Evolutionary conservation across 805 yeast species (phyloP).

Genomic region (Yarrowia osloensis): DNA sequence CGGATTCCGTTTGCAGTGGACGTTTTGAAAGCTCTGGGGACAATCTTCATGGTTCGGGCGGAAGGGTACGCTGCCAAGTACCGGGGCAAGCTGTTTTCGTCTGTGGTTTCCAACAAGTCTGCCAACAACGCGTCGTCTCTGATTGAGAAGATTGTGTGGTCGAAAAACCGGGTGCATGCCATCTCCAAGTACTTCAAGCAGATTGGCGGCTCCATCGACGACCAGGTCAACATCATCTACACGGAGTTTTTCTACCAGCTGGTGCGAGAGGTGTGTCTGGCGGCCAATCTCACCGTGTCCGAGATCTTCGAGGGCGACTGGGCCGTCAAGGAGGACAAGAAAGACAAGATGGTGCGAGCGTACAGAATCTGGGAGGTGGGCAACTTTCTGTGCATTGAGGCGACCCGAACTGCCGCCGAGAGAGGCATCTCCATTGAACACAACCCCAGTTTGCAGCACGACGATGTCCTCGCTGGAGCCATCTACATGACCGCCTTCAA

Average conservation of each 20-base stretch:
- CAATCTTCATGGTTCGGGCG: slow-evolving; percentile 2
- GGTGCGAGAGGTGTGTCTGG: slow-evolving; percentile 20
- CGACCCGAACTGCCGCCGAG: slow-evolving; percentile 9
- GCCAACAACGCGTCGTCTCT: background rate
- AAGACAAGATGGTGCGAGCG: slow-evolving; percentile 22
- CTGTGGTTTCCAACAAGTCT: background rate
- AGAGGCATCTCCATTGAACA: slow-evolving; percentile 1
- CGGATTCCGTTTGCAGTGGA: slow-evolving; percentile 20
- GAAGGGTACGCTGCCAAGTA: slow-evolving; percentile 12
- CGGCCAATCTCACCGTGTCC: slow-evolving; percentile 1
- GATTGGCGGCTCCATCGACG: slow-evolving; percentile 6
- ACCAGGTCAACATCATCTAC: slow-evolving; percentile 24
- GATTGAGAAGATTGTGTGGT: slow-evolving; percentile 1
- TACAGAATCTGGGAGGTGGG: slow-evolving; percentile 27
- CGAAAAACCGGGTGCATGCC: background rate
- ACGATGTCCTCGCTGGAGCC: background rate
- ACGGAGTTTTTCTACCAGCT: slow-evolving; percentile 23
- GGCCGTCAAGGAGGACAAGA: slow-evolving; percentile 21
- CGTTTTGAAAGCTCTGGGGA: slow-evolving; percentile 21
- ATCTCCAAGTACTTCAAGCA: slow-evolving; percentile 5
- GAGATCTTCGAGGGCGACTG: slow-evolving; percentile 21
- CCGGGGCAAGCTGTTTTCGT: slow-evolving; percentile 15
- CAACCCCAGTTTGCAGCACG: slow-evolving; percentile 7
- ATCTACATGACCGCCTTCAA: slow-evolving; percentile 1
- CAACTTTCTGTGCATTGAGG: slow-evolving; percentile 13